Evolutionary conservation across 1,139 yeast genomes (phyloP), one percentile per base, ranked within the genome.

Genomic region (Magnusiomyces suaveolens): DNA sequence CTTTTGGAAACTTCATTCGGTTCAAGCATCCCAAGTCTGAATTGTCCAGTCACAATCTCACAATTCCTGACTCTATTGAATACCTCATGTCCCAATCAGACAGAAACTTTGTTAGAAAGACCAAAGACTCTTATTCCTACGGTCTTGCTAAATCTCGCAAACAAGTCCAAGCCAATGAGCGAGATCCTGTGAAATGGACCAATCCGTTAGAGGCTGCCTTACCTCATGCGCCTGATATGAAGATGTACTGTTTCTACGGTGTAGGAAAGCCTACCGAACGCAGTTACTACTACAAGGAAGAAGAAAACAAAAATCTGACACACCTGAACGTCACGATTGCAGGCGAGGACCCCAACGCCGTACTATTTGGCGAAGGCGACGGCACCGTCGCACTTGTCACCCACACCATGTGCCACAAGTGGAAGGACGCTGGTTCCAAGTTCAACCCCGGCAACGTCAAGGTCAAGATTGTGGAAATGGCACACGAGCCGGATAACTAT

Each of bases 211-310:
- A 92, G 67, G 96, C 83, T 0, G 79, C 92, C 1, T 76, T 92
- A 52, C 98, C 98, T 1, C 75, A 84, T 65, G 98, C 98, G 0
- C 98, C 98, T 2, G 87, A 87, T 65, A 75, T 94, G 84, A 86
- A 87, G 63, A 75, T 89, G 8, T 92, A 75, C 69, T 88, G 97
- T 64, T 84, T 94, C 66, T 94, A 92, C 64, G 98, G 98, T 1
- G 90, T 89, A 14, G 96, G 97, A 3, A 90, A 88, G 60, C 95
- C 95, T 16, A 90, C 98, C 0, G 98, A 92, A 69, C 77, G 98
- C 53, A 90, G 95, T 0, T 92, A 92, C 68, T 81, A 82, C 47
- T 92, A 92, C 69, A 81, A 80, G 54, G 95, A 87, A 61, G 81
- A 81, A 54, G 68, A 75, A 2, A 70, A 74, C 53, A 78, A 77